phyloP scores from a whole-genome alignment of 2,329 filamentous ascomycete species.

The Monosporascus sp. region DNA sequence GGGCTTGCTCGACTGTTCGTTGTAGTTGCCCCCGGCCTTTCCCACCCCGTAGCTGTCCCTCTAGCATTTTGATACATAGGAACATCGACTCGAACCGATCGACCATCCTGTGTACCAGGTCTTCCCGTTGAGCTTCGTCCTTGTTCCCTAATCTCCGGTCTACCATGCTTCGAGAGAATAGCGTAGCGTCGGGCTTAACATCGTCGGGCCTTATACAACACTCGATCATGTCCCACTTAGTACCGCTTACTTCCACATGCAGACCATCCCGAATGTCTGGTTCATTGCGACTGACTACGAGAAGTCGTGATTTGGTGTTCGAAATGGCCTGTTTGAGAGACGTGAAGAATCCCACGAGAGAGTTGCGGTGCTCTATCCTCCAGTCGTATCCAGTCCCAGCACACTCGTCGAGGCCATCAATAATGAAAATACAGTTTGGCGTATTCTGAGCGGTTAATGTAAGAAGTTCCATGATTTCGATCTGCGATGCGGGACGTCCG shows the following conservation, averaged over 20 bases:
- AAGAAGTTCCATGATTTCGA: constrained; percentile 14
- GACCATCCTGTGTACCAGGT: constrained; percentile 18
- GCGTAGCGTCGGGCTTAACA: constrained; percentile 16
- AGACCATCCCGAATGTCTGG: constrained; percentile 14
- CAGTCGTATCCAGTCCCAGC: not conserved
- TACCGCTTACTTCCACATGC: no score
- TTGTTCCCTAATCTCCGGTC: constrained; percentile 20
- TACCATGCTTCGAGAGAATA: constrained; percentile 21
- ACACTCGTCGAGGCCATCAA: constrained; percentile 9
- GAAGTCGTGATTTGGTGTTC: constrained; percentile 9
- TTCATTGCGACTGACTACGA: constrained; percentile 22
- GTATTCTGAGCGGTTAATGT: constrained; percentile 2
- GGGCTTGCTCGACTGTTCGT: constrained; percentile 19
- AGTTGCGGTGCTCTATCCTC: not conserved
- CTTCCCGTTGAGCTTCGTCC: constrained; percentile 7
- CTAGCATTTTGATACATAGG: constrained; percentile 27
- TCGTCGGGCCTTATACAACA: constrained; percentile 15
- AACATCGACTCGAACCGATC: constrained; percentile 28
- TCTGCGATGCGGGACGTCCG: constrained; percentile 8
- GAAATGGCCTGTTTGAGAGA: constrained; percentile 2
- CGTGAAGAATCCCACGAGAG: constrained; percentile 11
- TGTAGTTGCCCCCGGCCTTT: constrained; percentile 24
- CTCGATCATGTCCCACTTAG: constrained; percentile 2
- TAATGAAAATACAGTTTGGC: constrained; percentile 25
- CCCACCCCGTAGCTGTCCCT: constrained; percentile 8